These are phyloP conservation scores for Gypsophila paniculata DNA, from an alignment of 179 eudicot species.

Conservation along the genomic window DNA sequence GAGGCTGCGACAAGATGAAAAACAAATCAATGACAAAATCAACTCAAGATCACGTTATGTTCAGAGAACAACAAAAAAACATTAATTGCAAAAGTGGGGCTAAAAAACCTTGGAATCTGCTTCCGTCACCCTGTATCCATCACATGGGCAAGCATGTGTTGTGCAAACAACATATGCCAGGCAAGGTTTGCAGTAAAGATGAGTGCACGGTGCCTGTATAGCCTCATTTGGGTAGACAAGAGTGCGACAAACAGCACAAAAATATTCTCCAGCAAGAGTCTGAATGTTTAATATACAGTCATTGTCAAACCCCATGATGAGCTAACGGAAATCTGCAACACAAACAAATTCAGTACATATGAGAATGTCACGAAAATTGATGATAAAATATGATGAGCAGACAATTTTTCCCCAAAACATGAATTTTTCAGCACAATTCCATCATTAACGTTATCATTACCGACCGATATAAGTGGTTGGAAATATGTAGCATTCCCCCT, in stretches of 20 bases:
- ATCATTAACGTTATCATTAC: not conserved
- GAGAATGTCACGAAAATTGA: not conserved
- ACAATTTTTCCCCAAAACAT: not conserved
- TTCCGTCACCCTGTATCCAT: slow-evolving; percentile 87
- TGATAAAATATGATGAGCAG: not conserved
- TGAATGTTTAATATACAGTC: slow-evolving; percentile 83
- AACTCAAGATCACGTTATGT: slow-evolving; percentile 13
- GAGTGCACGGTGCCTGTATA: slow-evolving; percentile 78
- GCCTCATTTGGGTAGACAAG: slow-evolving; percentile 94
- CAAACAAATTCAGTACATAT: slow-evolving; percentile 5
- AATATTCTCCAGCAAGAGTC: slow-evolving; percentile 80
- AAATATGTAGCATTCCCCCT: not conserved
- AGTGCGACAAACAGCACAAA: slow-evolving; percentile 87
- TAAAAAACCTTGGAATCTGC: slow-evolving; percentile 71
- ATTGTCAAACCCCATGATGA: slow-evolving; percentile 82
- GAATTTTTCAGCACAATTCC: not conserved
- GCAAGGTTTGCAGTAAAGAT: slow-evolving; percentile 90
- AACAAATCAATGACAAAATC: slow-evolving; percentile 21
- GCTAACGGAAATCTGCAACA: slow-evolving; percentile 6
- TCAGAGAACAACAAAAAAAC: slow-evolving; percentile 8
- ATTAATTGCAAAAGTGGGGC: not conserved
- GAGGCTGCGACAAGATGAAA: slow-evolving; percentile 51
- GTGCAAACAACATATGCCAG: slow-evolving; percentile 65
- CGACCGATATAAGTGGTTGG: not conserved
- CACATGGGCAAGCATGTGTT: slow-evolving; percentile 83